Evolutionary conservation across 2,329 filamentous ascomycete genomes (phyloP).

Genomic region (Lasiodiplodia sp.): DNA sequence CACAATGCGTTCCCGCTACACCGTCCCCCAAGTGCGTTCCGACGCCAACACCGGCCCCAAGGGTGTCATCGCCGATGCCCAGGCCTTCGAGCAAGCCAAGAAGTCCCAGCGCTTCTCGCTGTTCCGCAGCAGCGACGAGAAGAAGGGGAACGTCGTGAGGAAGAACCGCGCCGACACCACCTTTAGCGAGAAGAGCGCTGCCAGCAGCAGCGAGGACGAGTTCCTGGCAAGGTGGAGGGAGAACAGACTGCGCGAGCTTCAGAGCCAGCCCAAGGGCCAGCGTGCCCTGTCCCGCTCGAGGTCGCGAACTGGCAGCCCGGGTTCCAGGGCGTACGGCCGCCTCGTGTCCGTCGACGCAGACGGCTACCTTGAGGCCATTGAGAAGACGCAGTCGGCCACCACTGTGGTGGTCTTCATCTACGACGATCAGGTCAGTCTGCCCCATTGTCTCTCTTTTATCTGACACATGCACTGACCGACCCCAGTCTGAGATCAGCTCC

Average conservation of each 20-base stretch:
- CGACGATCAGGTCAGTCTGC: constrained; percentile 76
- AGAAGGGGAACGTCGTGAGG: constrained; percentile 25
- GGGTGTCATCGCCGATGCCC: constrained; percentile 84
- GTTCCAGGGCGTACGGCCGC: constrained; percentile 77
- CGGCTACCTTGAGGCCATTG: constrained; percentile 95
- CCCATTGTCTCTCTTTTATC: neutral
- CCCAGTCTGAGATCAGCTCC: constrained; percentile 77
- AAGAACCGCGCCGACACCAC: constrained; percentile 41
- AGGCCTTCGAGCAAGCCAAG: constrained; percentile 73
- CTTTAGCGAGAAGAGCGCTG: constrained; percentile 52
- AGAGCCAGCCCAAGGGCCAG: constrained; percentile 66
- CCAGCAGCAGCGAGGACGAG: constrained; percentile 74
- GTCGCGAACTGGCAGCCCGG: constrained; percentile 76
- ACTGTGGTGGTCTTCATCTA: constrained; percentile 93
- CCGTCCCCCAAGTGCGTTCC: constrained; percentile 67
- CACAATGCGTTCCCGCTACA: constrained; percentile 62
- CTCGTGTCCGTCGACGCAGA: constrained; percentile 86
- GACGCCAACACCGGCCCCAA: constrained; percentile 82
- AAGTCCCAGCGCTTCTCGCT: constrained; percentile 44
- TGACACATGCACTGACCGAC: constrained; percentile 30
- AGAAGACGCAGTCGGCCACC: constrained; percentile 82
- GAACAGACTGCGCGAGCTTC: constrained; percentile 76
- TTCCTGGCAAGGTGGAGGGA: constrained; percentile 90
- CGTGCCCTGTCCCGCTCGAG: constrained; percentile 47
- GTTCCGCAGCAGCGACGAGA: constrained; percentile 28